Evolutionary conservation across 768 basidiomycete genomes (phyloP).

Genomic region (Suillus alpinus): DNA sequence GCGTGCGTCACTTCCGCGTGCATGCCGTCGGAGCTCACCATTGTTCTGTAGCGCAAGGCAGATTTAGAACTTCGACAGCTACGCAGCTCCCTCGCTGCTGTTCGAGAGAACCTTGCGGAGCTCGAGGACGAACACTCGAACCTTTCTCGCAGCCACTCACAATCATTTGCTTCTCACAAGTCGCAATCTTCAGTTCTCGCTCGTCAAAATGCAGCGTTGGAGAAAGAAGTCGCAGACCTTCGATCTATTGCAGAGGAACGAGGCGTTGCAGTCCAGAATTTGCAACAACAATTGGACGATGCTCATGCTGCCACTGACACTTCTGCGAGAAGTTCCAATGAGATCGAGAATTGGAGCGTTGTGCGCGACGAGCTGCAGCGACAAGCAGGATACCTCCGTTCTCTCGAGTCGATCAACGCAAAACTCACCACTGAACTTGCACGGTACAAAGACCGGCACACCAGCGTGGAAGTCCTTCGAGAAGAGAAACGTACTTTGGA

Average conservation of each 20-base stretch:
- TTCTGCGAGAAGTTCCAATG: slow-evolving; percentile 22
- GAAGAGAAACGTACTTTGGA: slow-evolving; percentile 74
- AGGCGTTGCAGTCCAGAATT: slow-evolving; percentile 35
- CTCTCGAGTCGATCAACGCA: slow-evolving; percentile 57
- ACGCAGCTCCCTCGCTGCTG: slow-evolving; percentile 43
- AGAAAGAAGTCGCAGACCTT: slow-evolving; percentile 45
- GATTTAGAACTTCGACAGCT: slow-evolving; percentile 53
- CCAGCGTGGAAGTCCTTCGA: slow-evolving; percentile 63
- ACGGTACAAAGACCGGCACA: slow-evolving; percentile 51
- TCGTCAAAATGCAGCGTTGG: slow-evolving; percentile 44
- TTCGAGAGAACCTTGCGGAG: slow-evolving; percentile 60
- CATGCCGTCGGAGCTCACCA: neutral
- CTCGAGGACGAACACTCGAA: slow-evolving; percentile 53
- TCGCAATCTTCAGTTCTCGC: slow-evolving; percentile 48
- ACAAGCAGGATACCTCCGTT: slow-evolving; percentile 59
- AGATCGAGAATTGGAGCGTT: slow-evolving; percentile 59
- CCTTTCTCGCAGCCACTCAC: slow-evolving; percentile 46
- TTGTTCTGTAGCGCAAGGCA: slow-evolving; percentile 38
- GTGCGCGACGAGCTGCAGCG: slow-evolving; percentile 68
- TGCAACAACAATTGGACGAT: slow-evolving; percentile 51
- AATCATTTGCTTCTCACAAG: slow-evolving; percentile 49
- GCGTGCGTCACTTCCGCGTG: slow-evolving; percentile 34
- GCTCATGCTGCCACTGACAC: slow-evolving; percentile 35
- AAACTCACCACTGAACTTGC: slow-evolving; percentile 53
- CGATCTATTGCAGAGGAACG: slow-evolving; percentile 42